These are phyloP conservation scores for Globisporangium paroecandrum DNA, from an alignment of 352 stramenopile species.

Conservation along the genomic window DNA sequence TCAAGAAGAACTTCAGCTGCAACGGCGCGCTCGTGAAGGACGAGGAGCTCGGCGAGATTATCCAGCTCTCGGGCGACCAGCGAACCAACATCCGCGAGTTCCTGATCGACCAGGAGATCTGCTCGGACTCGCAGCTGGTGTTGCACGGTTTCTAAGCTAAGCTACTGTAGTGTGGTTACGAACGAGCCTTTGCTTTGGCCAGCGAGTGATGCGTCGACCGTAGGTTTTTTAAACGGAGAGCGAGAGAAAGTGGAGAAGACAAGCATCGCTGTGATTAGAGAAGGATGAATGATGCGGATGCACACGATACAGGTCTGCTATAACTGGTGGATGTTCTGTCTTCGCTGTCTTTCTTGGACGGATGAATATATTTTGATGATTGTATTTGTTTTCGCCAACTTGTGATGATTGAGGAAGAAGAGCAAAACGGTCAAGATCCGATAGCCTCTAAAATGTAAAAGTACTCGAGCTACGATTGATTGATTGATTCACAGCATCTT, in stretches of 20 bases:
- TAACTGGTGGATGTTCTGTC: background rate
- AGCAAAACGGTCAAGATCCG: too few relatives aligned
- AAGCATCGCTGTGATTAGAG: conserved; percentile 7
- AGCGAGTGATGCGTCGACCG: background rate
- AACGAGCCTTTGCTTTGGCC: background rate
- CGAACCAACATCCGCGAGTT: conserved; percentile 99
- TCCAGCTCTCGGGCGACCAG: conserved; percentile 99
- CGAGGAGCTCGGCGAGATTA: conserved; percentile 97
- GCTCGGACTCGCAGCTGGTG: conserved; percentile 93
- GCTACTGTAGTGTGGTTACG: conserved; percentile 4
- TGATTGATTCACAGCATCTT: background rate
- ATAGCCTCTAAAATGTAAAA: background rate
- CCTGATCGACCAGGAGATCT: conserved; percentile 99
- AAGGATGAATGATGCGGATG: background rate
- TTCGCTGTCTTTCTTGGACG: conserved; percentile 7
- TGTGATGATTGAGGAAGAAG: background rate
- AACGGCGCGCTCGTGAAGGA: conserved; percentile 99
- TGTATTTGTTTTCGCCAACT: conserved; percentile 9
- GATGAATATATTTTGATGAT: conserved; percentile 23
- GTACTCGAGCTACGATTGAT: background rate
- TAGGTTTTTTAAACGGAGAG: conserved; percentile 9
- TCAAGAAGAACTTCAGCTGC: conserved; percentile 99
- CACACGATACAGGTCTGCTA: background rate
- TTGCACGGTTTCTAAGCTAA: conserved; percentile 96
- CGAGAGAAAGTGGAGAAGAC: background rate